Evolutionary conservation across 2,329 filamentous ascomycete genomes (phyloP), one percentile per base, ranked within the genome.

Genomic region (Macrophomina tecta): DNA sequence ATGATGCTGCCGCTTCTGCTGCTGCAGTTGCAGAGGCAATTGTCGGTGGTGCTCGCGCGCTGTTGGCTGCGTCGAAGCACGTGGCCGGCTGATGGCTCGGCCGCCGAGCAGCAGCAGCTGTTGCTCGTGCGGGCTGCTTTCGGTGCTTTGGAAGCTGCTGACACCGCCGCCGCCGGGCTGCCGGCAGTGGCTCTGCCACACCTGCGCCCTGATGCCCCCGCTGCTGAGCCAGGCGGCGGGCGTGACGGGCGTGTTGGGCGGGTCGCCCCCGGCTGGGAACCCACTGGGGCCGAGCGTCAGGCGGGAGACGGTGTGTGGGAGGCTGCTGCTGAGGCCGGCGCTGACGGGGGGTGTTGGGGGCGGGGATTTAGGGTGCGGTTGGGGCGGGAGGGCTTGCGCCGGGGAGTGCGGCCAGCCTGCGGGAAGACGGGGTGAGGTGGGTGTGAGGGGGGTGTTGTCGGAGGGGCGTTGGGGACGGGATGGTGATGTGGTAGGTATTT

Each of bases 171-270:
- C 34, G 40, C 56, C 32, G 40, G 9, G 18, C 30, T 11, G 38
- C 23, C 14, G 23, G 38, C 55, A 11, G 23, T 28, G 38, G 38
- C 55, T 28, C 18, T 16, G 53, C 53, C 12, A 14, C 18, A 7
- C 28, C n/a, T 42, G 16, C 12, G 18, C 28, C 16, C 5, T 34
- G 7, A 8, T 7, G 7, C 14, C 34, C 14, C 16, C 40, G 5
- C 40, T 28, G 32, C 42, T 30, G 4, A 30, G 53, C 36, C 36
- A 58, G 36, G 53, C 23, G n/a, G 34, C 36, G 11, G 53, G 53
- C 53, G 53, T 49, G 58, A 49, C 58, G 45, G 58, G 45, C 45
- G 58, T 38, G 58, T 49, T 62, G 30, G 58, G n/a, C 5, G 58
- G 32, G 46, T 62, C 58, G n/a, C 58, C 42, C 11, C 23, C 58